Base-by-base conservation (phyloP, 148 eudicot genomes). In the Fallopia convolvulus region DNA sequence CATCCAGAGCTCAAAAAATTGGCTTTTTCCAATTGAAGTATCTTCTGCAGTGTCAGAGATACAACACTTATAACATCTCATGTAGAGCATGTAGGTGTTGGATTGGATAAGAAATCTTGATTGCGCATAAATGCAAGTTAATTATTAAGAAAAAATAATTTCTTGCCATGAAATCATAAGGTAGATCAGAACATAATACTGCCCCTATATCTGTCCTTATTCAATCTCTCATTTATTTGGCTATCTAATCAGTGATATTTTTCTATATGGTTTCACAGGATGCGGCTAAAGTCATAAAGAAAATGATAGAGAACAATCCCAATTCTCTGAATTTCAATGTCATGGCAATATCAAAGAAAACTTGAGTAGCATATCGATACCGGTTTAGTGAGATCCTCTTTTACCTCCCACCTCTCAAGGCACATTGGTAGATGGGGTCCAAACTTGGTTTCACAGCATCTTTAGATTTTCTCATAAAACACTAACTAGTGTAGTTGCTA, bases 311-410 rank as follows among this genome's bases (percentile, higher is more conserved):
- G 85, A 91, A 88, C 77, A 95, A 91, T 74, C 99, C 97, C 0
- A 83, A 86, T 77, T 89, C 97, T 0, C 72, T 91, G 82, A 95
- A 90, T 85, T 95, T 92, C 90, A 95, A 90, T 60, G 94, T 95
- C 41, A 95, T 95, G 18, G 94, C 93, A 56, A 61, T 95, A 75
- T 87, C 99, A 33, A 92, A 90, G 90, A 90, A 84, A 70, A 74
- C 77, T 33, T 77, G 47, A 33, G 50, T 76, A 77, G 75, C 79
- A 9, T 44, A 42, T 32, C 47, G 36, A 74, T 74, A 18, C 72
- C 47, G 65, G 42, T 53, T n/a, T 2, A 23, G 66, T 60, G 6
- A 23, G 36, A 8, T 60, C 68, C 68, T 60, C 26, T 0, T 23
- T 23, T 23, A 60, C 68, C 68, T 60, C 36, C 12, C 18, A 53